phyloP scores from a whole-genome alignment of 2,329 filamentous ascomycete genomes.

The Pseudogymnoascus sp. region DNA sequence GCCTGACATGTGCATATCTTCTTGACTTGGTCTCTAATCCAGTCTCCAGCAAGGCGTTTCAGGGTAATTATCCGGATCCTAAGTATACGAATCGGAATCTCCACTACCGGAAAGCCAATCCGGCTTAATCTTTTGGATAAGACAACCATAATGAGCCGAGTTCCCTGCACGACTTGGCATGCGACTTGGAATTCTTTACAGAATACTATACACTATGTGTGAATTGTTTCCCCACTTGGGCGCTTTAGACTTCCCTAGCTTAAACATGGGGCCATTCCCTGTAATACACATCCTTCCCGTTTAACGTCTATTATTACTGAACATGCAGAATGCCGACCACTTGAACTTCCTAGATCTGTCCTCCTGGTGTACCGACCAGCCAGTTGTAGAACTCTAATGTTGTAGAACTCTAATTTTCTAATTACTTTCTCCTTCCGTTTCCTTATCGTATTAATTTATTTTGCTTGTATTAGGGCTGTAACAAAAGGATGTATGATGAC shows the following conservation, averaged over 20 bases:
- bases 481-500: neutral
- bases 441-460: neutral
- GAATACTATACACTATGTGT: neutral
- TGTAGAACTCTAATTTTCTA: neutral
- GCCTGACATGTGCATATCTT: neutral
- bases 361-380: neutral
- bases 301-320: too few species aligned
- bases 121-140: neutral
- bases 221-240: neutral
- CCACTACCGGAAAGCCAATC: neutral
- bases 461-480: neutral
- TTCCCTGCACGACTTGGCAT: neutral
- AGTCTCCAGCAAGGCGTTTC: neutral
- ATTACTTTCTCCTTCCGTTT: neutral
- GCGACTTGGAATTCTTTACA: neutral
- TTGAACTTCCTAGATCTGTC: neutral
- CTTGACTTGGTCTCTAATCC: neutral
- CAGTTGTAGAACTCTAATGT: neutral
- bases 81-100: neutral
- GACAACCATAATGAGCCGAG: neutral
- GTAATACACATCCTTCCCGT: too few species aligned
- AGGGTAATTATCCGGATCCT: neutral
- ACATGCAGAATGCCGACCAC: neutral
- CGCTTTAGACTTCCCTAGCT: neutral
- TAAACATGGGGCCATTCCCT: neutral